These are phyloP conservation scores for Olyra latifolia DNA, from an alignment of 176 grass and related monocot genomes.

Conservation along the genomic window DNA sequence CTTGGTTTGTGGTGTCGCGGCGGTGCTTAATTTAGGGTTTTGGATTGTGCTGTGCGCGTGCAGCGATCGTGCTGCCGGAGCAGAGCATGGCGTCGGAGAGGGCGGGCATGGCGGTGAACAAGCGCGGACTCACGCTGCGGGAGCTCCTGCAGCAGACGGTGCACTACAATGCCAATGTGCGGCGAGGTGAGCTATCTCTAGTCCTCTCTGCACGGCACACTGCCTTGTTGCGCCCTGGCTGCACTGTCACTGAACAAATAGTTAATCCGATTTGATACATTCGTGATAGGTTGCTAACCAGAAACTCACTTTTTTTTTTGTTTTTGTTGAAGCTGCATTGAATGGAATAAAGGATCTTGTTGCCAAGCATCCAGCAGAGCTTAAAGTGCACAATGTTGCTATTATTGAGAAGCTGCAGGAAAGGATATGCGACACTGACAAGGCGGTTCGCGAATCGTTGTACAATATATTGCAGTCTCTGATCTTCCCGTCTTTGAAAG, in stretches of 20 bases:
- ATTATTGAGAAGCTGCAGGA: constrained; percentile 85
- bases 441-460: constrained; percentile 67
- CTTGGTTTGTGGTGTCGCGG: neutral
- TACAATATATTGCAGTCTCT: constrained; percentile 65
- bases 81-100: constrained; percentile 86
- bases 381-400: constrained; percentile 73
- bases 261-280: neutral
- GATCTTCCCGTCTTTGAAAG: constrained; percentile 77
- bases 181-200: constrained; percentile 43
- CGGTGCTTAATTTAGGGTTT: neutral
- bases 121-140: constrained; percentile 70
- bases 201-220: neutral
- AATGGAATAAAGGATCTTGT: constrained; percentile 73
- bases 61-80: constrained; percentile 72
- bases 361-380: constrained; percentile 69
- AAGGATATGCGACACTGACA: constrained; percentile 61
- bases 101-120: constrained; percentile 71
- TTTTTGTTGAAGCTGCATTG: constrained; percentile 64
- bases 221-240: neutral
- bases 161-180: constrained; percentile 61
- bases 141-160: constrained; percentile 66
- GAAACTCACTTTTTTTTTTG: neutral
- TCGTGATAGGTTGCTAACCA: neutral
- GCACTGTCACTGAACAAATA: neutral
- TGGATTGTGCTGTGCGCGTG: neutral